Base-by-base conservation (phyloP, 768 basidiomycete genomes). In the Nidularia sp. region DNA sequence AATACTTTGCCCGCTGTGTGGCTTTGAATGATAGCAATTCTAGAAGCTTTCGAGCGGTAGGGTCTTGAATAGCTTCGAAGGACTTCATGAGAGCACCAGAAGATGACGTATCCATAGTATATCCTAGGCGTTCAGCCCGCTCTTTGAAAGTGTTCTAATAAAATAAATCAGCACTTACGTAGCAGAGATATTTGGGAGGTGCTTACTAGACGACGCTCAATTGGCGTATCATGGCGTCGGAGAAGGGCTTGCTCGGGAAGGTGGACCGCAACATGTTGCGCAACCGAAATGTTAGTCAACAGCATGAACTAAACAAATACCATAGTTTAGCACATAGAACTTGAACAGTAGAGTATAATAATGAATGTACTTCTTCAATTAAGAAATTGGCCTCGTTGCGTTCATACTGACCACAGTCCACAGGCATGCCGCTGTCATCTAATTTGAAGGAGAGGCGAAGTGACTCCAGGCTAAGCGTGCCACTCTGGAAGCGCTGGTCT, bases 221-320 rank as follows among this genome's bases (percentile, higher is more conserved):
- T 78, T 2, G 97, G 97, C 29, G 75, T 81, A 65, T 98, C 97
- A 61, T 98, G 95, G 51, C 97, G 88, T 55, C 97, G 88, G 43
- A 99, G 81, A 10, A 99, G 77, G n/a, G 96, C 90, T 66, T 98
- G 97, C 66, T 99, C 97, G 29, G 97, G 94, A 25, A 98, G 81
- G 60, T 93, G 85, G 22, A 94, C 86, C 35, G 96, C 96, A 60
- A 97, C 85, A 59, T 94, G 88, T 64, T 95, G 92, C 7, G 97
- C 94, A 39, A 95, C 88, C 9, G 91, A 75, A 34, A 86, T 85
- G 64, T 98, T 99, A 57, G 89, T 86, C 50, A 96, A 75, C 13
- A 98, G 73, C 96, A 98, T 98, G 73, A 93, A 94, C 92, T 95
- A 59, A 47, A 1, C 18, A 18, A 18, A 18, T 18, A 18, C 18